Conservation (phyloP, 495 filamentous ascomycete species). For the Talaromyces adpressus region DNA sequence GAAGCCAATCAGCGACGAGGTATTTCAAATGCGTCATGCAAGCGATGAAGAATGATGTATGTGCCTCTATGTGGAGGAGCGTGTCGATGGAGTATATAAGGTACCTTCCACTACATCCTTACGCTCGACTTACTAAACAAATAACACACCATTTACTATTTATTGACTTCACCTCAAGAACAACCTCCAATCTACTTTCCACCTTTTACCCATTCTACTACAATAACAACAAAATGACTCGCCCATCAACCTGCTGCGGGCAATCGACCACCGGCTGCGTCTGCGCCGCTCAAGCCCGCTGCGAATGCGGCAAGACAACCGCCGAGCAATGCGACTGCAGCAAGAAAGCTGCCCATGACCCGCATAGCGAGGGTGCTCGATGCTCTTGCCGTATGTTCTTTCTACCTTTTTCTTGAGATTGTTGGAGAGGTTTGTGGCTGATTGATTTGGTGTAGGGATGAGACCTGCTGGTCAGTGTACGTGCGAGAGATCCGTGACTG, state of each 20-base stretch:
- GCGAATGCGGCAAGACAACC: slow-evolving; percentile 82
- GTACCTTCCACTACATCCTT: background rate
- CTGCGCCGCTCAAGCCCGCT: slow-evolving; percentile 59
- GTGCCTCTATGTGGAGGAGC: too few species aligned
- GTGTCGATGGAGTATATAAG: background rate
- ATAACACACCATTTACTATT: background rate
- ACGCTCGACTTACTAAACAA: too few species aligned
- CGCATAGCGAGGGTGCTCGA: slow-evolving; percentile 49
- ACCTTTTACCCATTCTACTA: background rate
- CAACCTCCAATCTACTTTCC: slow-evolving; percentile 2
- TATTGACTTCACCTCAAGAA: background rate
- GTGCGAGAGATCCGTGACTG: slow-evolving; percentile 63
- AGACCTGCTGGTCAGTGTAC: slow-evolving; percentile 77
- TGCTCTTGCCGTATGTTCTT: slow-evolving; percentile 71
- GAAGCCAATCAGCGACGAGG: background rate
- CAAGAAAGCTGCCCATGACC: slow-evolving; percentile 69
- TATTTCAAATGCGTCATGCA: background rate
- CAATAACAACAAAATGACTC: slow-evolving; percentile 34
- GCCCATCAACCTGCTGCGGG: slow-evolving; percentile 61
- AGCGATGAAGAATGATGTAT: background rate
- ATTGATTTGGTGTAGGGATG: slow-evolving; percentile 33
- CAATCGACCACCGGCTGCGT: slow-evolving; percentile 47
- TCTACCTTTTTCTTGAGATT: slow-evolving; percentile 12
- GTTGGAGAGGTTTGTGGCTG: slow-evolving; percentile 4
- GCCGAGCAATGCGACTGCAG: slow-evolving; percentile 83